Conservation (phyloP, 2,329 filamentous ascomycete species). For the Tetracladium maxilliforme region DNA sequence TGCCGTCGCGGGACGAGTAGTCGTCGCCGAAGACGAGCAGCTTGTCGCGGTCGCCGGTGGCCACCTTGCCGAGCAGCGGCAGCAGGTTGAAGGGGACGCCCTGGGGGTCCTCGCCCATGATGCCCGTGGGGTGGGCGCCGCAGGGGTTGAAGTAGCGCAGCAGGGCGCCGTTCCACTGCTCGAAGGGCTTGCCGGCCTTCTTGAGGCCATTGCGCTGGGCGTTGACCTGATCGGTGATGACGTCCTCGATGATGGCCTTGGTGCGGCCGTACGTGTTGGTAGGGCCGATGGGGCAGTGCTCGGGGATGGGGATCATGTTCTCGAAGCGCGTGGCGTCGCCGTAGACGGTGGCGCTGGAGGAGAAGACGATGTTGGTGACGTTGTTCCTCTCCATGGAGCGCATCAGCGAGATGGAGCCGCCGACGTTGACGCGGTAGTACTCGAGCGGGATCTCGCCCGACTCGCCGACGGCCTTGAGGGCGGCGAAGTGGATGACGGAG, state of each 20-base stretch:
- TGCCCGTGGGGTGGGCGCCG: conserved; percentile 82
- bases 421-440: conserved; percentile 96
- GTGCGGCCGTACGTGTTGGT: conserved; percentile 98
- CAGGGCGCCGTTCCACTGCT: conserved; percentile 85
- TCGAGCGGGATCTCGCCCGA: conserved; percentile 87
- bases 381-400: conserved; percentile 78
- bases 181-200: conserved; percentile 63
- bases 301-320: conserved; percentile 98
- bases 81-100: conserved; percentile 93
- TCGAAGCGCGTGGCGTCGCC: conserved; percentile 91
- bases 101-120: conserved; percentile 97
- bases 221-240: conserved; percentile 83
- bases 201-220: conserved; percentile 71
- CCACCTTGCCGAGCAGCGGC: conserved; percentile 86
- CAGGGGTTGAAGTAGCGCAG: conserved; percentile 97
- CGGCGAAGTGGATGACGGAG: conserved; percentile 97
- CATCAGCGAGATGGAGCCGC: conserved; percentile 78
- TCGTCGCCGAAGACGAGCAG: conserved; percentile 90
- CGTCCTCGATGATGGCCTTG: conserved; percentile 79
- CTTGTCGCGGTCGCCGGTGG: conserved; percentile 88
- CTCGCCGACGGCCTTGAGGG: conserved; percentile 95
- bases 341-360: conserved; percentile 94
- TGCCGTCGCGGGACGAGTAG: conserved; percentile 81
- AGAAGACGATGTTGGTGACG: conserved; percentile 96
- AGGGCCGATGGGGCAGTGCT: conserved; percentile 87